Conservation (phyloP, 2,329 filamentous ascomycete genomes). For the Curvularia verruculosa region DNA sequence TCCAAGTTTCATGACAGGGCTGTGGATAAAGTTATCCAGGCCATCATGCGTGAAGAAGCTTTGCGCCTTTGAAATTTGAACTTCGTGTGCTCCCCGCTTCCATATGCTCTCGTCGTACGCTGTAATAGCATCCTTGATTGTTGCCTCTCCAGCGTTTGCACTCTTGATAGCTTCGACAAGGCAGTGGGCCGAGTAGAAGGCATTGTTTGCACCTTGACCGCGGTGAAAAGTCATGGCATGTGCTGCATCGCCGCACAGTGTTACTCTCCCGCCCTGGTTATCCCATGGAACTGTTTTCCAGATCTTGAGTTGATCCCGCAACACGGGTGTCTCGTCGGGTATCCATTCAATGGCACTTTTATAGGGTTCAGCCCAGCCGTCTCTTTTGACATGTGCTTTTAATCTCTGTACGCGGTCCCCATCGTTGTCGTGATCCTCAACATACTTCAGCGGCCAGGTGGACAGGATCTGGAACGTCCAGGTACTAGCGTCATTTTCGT, state of each 20-base stretch:
- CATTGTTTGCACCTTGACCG: conserved; percentile 49
- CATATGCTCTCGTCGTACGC: conserved; percentile 38
- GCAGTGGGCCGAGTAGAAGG: conserved; percentile 42
- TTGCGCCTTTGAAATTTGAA: conserved; percentile 42
- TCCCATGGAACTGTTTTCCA: conserved; percentile 48
- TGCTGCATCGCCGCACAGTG: conserved; percentile 49
- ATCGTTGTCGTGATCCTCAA: conserved; percentile 39
- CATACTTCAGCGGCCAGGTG: conserved; percentile 37
- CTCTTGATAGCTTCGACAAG: conserved; percentile 35
- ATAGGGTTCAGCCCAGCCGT: conserved; percentile 44
- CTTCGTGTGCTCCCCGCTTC: conserved; percentile 38
- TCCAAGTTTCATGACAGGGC: conserved; percentile 39
- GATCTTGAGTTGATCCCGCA: conserved; percentile 43
- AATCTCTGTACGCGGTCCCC: conserved; percentile 28
- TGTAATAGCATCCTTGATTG: conserved; percentile 26
- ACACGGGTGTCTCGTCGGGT: conserved; percentile 35
- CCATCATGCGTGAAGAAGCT: conserved; percentile 43
- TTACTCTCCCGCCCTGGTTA: conserved; percentile 41
- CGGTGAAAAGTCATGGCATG: conserved; percentile 52
- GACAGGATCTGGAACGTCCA: conserved; percentile 47
- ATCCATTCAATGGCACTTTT: conserved; percentile 45
- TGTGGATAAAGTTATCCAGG: conserved; percentile 38
- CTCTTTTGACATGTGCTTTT: conserved; percentile 35
- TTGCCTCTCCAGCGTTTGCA: conserved; percentile 13
- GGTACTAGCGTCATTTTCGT: conserved; percentile 39